Percentiles rank a stretch among this genome's conserved stretches.
Evolutionary conservation across 257 asterid species (phyloP).

Genomic region (Przewalskia tangutica): DNA sequence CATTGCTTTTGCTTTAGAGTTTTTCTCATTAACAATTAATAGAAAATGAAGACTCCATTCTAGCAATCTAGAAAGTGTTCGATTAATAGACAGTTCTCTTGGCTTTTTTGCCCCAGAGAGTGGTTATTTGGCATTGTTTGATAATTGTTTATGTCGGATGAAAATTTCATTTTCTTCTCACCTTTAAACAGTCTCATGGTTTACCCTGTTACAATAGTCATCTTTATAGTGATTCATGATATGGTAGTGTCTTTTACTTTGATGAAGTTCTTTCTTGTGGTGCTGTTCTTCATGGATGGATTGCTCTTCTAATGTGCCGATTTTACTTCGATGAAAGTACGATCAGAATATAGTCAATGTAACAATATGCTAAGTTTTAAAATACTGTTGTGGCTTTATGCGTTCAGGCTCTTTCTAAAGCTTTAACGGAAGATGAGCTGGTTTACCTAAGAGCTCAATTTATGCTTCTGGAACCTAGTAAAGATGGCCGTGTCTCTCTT

Average conservation of each 20-base stretch:
- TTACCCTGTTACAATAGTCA: background rate
- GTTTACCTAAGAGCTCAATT: conserved; percentile 83
- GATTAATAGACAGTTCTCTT: background rate
- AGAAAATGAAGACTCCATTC: background rate
- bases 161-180: background rate
- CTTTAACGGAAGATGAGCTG: conserved; percentile 76
- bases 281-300: background rate
- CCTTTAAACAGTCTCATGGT: background rate
- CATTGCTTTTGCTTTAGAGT: background rate
- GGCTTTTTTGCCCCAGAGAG: background rate
- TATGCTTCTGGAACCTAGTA: conserved; percentile 75
- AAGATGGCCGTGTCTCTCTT: conserved; percentile 67
- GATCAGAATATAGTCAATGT: background rate
- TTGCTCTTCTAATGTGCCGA: background rate
- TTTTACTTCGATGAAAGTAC: background rate
- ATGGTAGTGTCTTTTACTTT: background rate
- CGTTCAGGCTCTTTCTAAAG: conserved; percentile 78
- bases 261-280: background rate
- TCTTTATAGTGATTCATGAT: background rate
- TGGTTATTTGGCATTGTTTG: background rate
- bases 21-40: background rate
- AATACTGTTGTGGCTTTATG: background rate
- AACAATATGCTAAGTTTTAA: background rate
- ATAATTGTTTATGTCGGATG: background rate
- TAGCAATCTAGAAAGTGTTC: background rate